phyloP scores from a whole-genome alignment of 306 rosid species.

The Castanopsis chinensis region DNA sequence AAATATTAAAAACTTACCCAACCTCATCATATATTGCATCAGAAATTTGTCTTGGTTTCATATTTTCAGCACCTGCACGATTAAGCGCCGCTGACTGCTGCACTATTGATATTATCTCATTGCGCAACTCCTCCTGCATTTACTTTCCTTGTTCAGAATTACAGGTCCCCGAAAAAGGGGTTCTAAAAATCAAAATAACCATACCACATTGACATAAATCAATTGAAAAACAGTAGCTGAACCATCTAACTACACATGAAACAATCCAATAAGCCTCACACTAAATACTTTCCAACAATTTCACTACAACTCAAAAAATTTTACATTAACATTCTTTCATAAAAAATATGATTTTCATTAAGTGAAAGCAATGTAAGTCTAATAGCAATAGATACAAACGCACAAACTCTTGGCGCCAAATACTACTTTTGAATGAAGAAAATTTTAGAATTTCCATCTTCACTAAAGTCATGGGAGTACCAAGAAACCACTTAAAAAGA shows the following conservation, averaged over 20 bases:
- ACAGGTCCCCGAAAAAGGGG: not conserved
- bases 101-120: constrained; percentile 51
- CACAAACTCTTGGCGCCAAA: not conserved
- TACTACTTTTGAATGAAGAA: not conserved
- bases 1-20: constrained; percentile 44
- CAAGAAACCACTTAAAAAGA: no score
- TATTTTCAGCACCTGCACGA: constrained; percentile 70
- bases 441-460: not conserved
- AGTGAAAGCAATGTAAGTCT: not conserved
- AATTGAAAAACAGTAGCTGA: not conserved
- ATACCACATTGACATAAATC: not conserved
- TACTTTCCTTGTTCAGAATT: constrained; percentile 21
- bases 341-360: not conserved
- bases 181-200: not conserved
- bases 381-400: not conserved
- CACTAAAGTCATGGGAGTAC: no score
- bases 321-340: no score
- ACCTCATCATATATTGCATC: constrained; percentile 80
- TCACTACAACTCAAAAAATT: no score
- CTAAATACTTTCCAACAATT: not conserved
- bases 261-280: not conserved
- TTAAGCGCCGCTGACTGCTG: constrained; percentile 65
- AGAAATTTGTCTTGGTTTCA: constrained; percentile 92
- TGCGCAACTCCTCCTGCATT: constrained; percentile 69
- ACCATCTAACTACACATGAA: not conserved